Base-by-base conservation (phyloP, 768 basidiomycete species). In the Phylloporus sp. region DNA sequence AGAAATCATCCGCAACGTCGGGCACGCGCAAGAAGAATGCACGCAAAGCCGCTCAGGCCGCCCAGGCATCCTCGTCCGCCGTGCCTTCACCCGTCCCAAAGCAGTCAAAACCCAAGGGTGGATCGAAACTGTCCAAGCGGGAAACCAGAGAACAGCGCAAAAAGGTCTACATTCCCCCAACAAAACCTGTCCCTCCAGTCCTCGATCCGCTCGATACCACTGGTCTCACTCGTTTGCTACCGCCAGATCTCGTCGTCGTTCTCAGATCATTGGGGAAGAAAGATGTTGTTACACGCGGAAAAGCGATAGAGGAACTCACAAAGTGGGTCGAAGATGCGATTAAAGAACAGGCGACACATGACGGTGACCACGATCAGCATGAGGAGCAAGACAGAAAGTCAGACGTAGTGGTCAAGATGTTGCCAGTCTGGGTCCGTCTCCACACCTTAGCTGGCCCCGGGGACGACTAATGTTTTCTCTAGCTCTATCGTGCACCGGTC, bases 1-100 rank as follows among this genome's bases (percentile, higher is more conserved):
- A 63, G 44, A 90, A 88, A 61, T 87, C 86, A 4, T 94, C 90
- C 5, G 91, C 92, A 20, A 75, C 82, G 0, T 82, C 89, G 1
- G 90, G 71, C 5, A 97, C 94, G 9, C 81, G 93, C 49, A 96
- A 95, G 74, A 98, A 96, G 67, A 90, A 95, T 63, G 87, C 87
- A 14, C 80, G 85, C 50, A 93, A 87, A 61, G 76, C 80, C 2
- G 72, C 72, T 14, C 71, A 66, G 36, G 43, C 59, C 18, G 13
- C 24, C 9, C 53, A 58, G 17, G 60, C 44, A 38, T 28, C 55
- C 17, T 40, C 59, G 11, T 32, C 55, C 6, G 38, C 53, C 40
- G 40, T 27, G 28, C 63, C 73, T 32, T 71, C 72, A 15, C 63
- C 69, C 7, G 47, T 65, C 14, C 65, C 65, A 43, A 66, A 68